A percentile compares a stretch with the other conserved stretches of the same genome.
phyloP scores from a whole-genome alignment of 2,329 filamentous ascomycete genomes.

The Aspergillus versicolor region DNA sequence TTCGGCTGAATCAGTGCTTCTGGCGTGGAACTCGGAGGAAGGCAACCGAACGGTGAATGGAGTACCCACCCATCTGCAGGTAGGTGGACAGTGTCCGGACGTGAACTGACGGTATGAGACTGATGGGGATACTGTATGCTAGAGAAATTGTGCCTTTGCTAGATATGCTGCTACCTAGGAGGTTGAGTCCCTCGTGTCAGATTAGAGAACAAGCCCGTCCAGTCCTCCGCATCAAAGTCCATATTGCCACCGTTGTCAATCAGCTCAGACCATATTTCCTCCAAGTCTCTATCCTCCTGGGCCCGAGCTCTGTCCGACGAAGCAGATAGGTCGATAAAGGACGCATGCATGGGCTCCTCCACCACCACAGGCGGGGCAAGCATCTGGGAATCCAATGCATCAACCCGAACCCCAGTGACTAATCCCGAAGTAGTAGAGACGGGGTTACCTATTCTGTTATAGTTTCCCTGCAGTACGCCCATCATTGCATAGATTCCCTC shows the following conservation, averaged over 20 bases:
- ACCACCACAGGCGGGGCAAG: background rate
- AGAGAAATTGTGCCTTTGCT: too few species aligned
- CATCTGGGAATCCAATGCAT: background rate
- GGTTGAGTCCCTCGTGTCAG: background rate
- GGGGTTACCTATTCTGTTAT: conserved; percentile 20
- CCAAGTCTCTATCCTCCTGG: conserved; percentile 18
- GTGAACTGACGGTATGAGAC: too few species aligned
- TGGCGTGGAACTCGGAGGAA: too few species aligned
- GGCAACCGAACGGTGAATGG: too few species aligned
- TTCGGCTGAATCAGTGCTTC: too few species aligned
- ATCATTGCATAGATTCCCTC: conserved; percentile 41
- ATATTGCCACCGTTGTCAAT: conserved; percentile 27
- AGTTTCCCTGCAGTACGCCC: conserved; percentile 34
- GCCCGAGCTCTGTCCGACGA: fast-evolving
- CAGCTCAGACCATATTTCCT: conserved; percentile 34
- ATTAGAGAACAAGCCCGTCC: conserved; percentile 28
- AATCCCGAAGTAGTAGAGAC: background rate
- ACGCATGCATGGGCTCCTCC: background rate
- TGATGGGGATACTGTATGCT: too few species aligned
- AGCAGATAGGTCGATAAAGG: background rate
- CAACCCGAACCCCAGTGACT: background rate
- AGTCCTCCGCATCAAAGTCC: conserved; percentile 26
- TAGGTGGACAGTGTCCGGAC: too few species aligned
- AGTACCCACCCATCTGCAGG: too few species aligned
- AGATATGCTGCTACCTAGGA: background rate